Evolutionary conservation across 257 asterid species (phyloP).

Genomic region (Solanum habrochaites): DNA sequence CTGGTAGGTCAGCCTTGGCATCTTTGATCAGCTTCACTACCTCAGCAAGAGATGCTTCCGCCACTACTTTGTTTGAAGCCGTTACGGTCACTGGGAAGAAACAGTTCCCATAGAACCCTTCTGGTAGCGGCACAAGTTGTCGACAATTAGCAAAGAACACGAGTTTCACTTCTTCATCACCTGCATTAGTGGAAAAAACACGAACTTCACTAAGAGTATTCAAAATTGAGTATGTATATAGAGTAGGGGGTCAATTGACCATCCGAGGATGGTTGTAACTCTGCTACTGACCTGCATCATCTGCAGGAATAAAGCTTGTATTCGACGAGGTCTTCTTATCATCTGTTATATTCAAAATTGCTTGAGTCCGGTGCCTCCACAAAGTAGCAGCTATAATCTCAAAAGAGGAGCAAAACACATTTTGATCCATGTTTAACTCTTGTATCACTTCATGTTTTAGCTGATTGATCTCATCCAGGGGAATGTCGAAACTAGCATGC

Average conservation of each 20-base stretch:
- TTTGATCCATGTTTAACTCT: neutral
- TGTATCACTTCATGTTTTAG: constrained; percentile 10
- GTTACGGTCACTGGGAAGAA: constrained; percentile 33
- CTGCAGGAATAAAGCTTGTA: neutral
- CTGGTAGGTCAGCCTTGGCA: constrained; percentile 18
- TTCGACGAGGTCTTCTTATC: neutral
- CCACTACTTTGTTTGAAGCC: constrained; percentile 1
- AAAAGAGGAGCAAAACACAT: constrained; percentile 23
- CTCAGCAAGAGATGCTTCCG: constrained; percentile 4
- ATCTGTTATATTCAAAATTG: constrained; percentile 4
- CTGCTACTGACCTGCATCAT: neutral
- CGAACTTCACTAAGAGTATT: neutral
- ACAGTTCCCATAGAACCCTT: constrained; percentile 46
- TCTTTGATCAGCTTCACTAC: constrained; percentile 37
- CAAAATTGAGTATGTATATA: neutral
- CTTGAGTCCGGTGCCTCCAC: constrained; percentile 31
- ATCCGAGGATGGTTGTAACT: neutral
- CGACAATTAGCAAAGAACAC: constrained; percentile 49
- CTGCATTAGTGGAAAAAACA: neutral
- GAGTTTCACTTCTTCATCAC: constrained; percentile 4
- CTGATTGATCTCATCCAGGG: constrained; percentile 14
- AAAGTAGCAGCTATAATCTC: constrained; percentile 31
- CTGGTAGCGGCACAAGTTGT: constrained; percentile 14
- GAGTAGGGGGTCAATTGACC: neutral
- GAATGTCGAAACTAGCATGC: constrained; percentile 23